A percentile compares a stretch with the other conserved stretches of the same genome.
phyloP scores from a whole-genome alignment of 129 eudicot genomes.

The Sambucus nigra region DNA sequence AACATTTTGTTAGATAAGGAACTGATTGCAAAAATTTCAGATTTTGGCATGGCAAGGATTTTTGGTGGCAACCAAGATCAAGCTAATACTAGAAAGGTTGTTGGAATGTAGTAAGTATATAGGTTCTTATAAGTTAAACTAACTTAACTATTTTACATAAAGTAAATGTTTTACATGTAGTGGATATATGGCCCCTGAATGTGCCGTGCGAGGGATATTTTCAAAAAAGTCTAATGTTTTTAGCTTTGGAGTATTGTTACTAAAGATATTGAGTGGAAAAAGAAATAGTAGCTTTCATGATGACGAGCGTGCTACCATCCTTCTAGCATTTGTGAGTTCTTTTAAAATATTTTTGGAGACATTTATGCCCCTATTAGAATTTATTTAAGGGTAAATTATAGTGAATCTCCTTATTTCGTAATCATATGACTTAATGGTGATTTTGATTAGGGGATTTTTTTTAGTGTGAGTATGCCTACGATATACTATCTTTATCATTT shows the following conservation, averaged over 20 bases:
- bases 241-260: constrained; percentile 51
- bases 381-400: no score
- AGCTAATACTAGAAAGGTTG: constrained; percentile 21
- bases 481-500: no score
- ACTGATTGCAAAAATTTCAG: constrained; percentile 26
- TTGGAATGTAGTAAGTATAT: constrained; percentile 33
- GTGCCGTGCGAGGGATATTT: constrained; percentile 53
- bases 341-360: no score
- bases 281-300: constrained; percentile 39
- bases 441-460: no score
- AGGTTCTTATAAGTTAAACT: neutral
- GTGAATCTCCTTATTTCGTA: no score
- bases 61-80: constrained; percentile 22
- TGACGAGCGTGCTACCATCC: constrained; percentile 29
- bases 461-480: no score
- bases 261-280: constrained; percentile 52
- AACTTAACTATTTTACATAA: neutral
- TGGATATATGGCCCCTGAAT: constrained; percentile 59
- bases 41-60: constrained; percentile 37
- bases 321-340: constrained; percentile 26
- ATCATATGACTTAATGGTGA: no score
- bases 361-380: no score
- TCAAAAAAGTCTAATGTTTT: constrained; percentile 56
- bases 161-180: constrained; percentile 13
- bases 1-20: constrained; percentile 27